Evolutionary conservation across 2,329 filamentous ascomycete species (phyloP).

Genomic region (Talaromyces sp.): DNA sequence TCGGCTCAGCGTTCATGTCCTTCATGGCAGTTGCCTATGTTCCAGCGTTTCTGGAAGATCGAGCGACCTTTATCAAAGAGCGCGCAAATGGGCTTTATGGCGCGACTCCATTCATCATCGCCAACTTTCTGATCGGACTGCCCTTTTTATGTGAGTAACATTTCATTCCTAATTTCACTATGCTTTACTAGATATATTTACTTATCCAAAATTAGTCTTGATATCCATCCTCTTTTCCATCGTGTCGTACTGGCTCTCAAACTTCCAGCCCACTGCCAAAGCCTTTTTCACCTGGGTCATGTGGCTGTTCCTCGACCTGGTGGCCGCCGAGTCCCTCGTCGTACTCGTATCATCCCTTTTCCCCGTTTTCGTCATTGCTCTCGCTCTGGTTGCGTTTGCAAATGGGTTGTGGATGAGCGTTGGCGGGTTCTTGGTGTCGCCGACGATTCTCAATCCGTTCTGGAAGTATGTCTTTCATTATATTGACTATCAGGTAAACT

Average conservation of each 20-base stretch:
- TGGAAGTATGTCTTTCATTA: slow-evolving; percentile 86
- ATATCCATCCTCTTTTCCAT: slow-evolving; percentile 70
- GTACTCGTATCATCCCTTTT: slow-evolving; percentile 68
- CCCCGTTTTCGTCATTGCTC: slow-evolving; percentile 69
- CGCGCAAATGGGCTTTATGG: slow-evolving; percentile 76
- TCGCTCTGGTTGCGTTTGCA: slow-evolving; percentile 75
- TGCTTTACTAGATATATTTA: background rate
- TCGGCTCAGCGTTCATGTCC: slow-evolving; percentile 68
- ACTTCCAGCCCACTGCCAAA: slow-evolving; percentile 59
- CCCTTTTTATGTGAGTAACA: slow-evolving; percentile 61
- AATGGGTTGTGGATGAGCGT: slow-evolving; percentile 90
- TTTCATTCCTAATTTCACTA: background rate
- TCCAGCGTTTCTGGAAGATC: slow-evolving; percentile 75
- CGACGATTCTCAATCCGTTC: slow-evolving; percentile 68
- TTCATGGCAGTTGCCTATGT: slow-evolving; percentile 84
- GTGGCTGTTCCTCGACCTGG: slow-evolving; percentile 78
- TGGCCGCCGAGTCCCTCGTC: slow-evolving; percentile 77
- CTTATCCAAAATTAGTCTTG: slow-evolving; percentile 43
- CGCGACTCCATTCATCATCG: slow-evolving; percentile 62
- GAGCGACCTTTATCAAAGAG: slow-evolving; percentile 67
- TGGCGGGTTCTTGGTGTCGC: slow-evolving; percentile 72
- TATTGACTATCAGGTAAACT: slow-evolving; percentile 68
- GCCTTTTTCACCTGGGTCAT: slow-evolving; percentile 74
- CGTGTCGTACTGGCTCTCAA: slow-evolving; percentile 73
- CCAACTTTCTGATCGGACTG: slow-evolving; percentile 77